Evolutionary conservation across 2,329 filamentous ascomycete species (phyloP), one percentile per base, ranked within the genome.

Genomic region (Fusarium oxysporum): DNA sequence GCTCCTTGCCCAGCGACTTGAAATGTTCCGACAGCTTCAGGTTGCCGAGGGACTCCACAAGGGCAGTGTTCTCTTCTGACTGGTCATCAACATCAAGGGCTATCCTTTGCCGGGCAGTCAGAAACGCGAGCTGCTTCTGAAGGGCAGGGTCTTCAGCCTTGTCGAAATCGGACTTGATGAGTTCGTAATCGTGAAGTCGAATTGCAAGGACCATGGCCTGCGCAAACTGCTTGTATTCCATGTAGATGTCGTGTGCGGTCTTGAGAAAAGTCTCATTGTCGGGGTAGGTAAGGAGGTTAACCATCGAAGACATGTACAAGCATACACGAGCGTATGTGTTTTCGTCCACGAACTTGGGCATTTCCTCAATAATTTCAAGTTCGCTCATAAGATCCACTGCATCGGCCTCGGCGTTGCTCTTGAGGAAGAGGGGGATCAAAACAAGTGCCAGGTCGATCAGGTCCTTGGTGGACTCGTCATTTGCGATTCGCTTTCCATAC

Each of bases 261-360:
- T 91, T 92, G 68, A 99, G 91, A 84, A 99, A 98, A 78, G 93
- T 92, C 80, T 98, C 94, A 83, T 99, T 98, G 83, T 99, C 96
- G 47, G 96, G 96, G 80, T 97, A 98, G 60, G 96, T 98, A 81
- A 99, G 91, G 25, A 99, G 90, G 80, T 96, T 97, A 76, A 99
- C 96, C 93, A 98, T 98, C 86, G 94, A 97, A 77, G 97, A 94
- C 92, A 99, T 97, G 85, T 99, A 99, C 76, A 99, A 85, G 81
- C 96, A 98, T 62, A 98, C 96, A 79, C 96, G 88, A 58, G 93
- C 87, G 81, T 97, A 99, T 32, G 95, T 98, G 84, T 98, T 92
- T 82, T 97, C 92, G 82, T 99, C 96, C 58, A 99, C 88, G 78
- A 95, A 97, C 75, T 94, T 89, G 63, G 94, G 91, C 50, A 99